These are phyloP conservation scores for Eutrema yunnanense DNA, from an alignment of 345 rosid species.

Conservation along the genomic window DNA sequence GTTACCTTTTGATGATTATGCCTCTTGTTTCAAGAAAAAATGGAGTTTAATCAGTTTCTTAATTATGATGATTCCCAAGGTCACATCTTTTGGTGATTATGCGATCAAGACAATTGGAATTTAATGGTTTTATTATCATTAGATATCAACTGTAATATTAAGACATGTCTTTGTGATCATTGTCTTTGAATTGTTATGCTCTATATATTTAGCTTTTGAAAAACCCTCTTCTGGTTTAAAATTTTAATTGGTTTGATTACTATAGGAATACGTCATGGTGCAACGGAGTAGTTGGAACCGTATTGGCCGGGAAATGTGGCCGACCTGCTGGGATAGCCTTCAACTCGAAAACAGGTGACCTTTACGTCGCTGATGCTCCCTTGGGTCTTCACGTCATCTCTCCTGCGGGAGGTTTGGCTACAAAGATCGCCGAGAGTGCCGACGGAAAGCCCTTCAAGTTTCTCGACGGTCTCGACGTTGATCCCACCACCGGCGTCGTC, in stretches of 20 bases:
- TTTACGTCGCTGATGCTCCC: conserved; percentile 46
- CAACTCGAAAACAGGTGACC: conserved; percentile 25
- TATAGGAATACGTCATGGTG: conserved; percentile 19
- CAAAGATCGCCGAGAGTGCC: conserved; percentile 25
- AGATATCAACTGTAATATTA: neutral
- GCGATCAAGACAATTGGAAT: neutral
- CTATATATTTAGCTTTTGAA: neutral
- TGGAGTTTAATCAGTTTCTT: too few species aligned
- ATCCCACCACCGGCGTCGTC: conserved; percentile 29
- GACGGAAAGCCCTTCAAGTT: conserved; percentile 29
- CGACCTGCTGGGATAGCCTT: conserved; percentile 42
- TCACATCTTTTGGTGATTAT: too few species aligned
- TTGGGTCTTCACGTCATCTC: conserved; percentile 37
- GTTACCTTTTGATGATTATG: neutral
- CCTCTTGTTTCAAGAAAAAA: neutral
- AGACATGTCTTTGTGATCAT: neutral
- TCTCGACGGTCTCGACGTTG: conserved; percentile 39
- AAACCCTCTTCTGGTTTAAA: neutral
- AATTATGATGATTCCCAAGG: too few species aligned
- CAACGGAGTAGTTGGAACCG: conserved; percentile 27
- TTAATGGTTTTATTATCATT: neutral
- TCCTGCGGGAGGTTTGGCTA: conserved; percentile 39
- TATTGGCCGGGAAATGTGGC: conserved; percentile 29
- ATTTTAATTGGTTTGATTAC: neutral
- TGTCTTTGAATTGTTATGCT: neutral